Evolutionary conservation across 495 filamentous ascomycete species (phyloP).

Genomic region (Sabuloglossum arenarium): DNA sequence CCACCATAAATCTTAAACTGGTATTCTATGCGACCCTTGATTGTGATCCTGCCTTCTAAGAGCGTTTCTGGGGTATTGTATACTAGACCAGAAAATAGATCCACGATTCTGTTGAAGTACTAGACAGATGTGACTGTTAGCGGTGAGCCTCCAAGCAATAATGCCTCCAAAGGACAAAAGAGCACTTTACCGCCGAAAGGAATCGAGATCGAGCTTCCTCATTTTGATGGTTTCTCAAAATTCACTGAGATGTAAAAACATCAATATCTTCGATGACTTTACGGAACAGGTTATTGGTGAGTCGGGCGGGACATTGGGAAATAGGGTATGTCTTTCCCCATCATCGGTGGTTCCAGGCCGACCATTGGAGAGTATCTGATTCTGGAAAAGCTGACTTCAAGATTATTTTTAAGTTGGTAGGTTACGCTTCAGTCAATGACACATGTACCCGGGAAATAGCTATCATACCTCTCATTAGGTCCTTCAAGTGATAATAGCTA

Average conservation of each 20-base stretch:
- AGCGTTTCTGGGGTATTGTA: not conserved
- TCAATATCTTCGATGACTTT: not conserved
- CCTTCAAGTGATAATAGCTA: not conserved
- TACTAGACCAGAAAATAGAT: not conserved
- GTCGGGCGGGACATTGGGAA: not conserved
- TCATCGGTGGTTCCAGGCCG: not conserved
- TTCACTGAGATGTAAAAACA: not conserved
- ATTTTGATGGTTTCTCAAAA: not conserved
- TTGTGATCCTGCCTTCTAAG: not conserved
- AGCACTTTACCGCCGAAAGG: not conserved
- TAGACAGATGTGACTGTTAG: not conserved
- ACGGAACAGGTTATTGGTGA: not conserved
- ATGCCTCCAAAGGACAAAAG: not conserved
- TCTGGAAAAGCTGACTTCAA: not conserved
- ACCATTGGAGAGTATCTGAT: not conserved
- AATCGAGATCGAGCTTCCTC: not conserved
- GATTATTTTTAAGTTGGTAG: not conserved
- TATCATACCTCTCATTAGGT: not conserved
- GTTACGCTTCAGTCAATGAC: not conserved
- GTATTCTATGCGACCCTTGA: not conserved
- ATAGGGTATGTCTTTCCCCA: not conserved
- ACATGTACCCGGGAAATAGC: not conserved
- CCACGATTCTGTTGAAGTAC: slow-evolving; percentile 1
- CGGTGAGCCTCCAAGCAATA: not conserved
- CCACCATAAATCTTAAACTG: not conserved